Base-by-base conservation (phyloP, 2,329 filamentous ascomycete species). In the Pseudodiploospora longispora region DNA sequence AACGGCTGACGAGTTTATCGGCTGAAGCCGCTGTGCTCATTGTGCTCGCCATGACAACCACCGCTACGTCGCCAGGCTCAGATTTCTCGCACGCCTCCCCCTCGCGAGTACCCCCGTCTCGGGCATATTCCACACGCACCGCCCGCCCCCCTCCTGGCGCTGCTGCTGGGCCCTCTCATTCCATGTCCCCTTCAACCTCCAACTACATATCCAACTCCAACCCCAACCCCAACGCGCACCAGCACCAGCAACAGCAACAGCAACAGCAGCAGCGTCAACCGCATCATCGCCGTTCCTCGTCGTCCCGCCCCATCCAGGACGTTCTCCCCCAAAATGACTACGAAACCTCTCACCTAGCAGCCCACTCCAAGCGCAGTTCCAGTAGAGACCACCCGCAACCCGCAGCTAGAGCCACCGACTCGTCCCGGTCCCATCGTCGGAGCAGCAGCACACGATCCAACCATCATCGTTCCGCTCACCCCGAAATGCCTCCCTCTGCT, bases 321-420 rank as follows among this genome's bases (percentile, higher is more conserved):
- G 54, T 66, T 36, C 55, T 68, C 42, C 67, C 69, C 43, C 80
- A 83, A 57, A 74, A 83, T 63, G 86, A 93, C 66, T 82, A 82
- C 70, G 87, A 91, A 67, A 76, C 82, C 55, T 72, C 75, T 56
- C 82, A 82, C 69, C 64, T 85, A 68, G 76, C 78, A 56, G 49
- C 54, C 48, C 69, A 78, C 68, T 53, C 74, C 71, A 66, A 80
- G 76, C 76, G 80, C 66, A 81, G 75, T 67, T 74, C 78, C 48
- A 84, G 80, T 55, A 75, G 74, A 61, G 83, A 87, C 57, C 72
- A 74, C 48, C 72, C 63, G 56, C 59, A 53, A 53, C 62, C 66
- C 52, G 47, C 46, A 34, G 42, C 36, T 42, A 59, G 70, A 52
- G 66, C 71, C 57, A 47, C 50, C 30, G 44, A 60, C 57, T 55